Evolutionary conservation across 2,329 filamentous ascomycete genomes (phyloP).

Genomic region (Talaromyces sp.): DNA sequence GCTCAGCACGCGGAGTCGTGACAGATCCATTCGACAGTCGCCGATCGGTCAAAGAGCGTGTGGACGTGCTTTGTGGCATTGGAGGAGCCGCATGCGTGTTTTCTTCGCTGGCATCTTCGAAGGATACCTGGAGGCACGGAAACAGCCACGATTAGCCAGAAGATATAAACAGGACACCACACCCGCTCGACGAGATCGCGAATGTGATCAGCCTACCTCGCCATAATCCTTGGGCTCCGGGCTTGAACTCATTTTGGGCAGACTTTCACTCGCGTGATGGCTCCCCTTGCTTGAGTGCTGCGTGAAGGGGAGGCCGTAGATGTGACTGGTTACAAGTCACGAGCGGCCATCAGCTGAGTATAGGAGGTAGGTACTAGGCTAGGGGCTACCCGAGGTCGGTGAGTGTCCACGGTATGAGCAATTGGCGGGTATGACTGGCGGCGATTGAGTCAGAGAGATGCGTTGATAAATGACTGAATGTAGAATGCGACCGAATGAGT

Average conservation of each 20-base stretch:
- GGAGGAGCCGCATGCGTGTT: conserved; percentile 26
- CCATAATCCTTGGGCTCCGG: conserved; percentile 43
- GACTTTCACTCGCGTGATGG: conserved; percentile 1
- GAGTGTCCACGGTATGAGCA: conserved; percentile 2
- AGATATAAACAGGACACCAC: neutral
- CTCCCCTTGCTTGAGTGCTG: conserved; percentile 17
- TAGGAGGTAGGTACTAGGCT: conserved; percentile 9
- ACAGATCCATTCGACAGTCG: conserved; percentile 39
- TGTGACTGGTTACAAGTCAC: conserved; percentile 13
- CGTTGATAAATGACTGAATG: neutral
- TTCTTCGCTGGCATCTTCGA: conserved; percentile 70
- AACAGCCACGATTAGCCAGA: conserved; percentile 8
- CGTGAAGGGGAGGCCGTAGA: conserved; percentile 10
- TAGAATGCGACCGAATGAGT: neutral
- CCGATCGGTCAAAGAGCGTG: conserved; percentile 59
- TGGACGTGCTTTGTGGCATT: conserved; percentile 46
- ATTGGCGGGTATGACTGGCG: neutral
- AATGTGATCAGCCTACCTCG: conserved; percentile 31
- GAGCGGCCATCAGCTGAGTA: conserved; percentile 16
- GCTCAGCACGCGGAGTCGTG: conserved; percentile 36
- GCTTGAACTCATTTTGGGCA: conserved; percentile 35
- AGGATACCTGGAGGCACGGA: conserved; percentile 60
- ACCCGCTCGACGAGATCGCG: conserved; percentile 9
- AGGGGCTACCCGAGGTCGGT: conserved; percentile 11
- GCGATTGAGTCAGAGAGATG: neutral